A percentile compares a stretch with the other conserved stretches of the same genome.
Evolutionary conservation across 495 filamentous ascomycete genomes (phyloP).

Genomic region (Echria macrotheca): DNA sequence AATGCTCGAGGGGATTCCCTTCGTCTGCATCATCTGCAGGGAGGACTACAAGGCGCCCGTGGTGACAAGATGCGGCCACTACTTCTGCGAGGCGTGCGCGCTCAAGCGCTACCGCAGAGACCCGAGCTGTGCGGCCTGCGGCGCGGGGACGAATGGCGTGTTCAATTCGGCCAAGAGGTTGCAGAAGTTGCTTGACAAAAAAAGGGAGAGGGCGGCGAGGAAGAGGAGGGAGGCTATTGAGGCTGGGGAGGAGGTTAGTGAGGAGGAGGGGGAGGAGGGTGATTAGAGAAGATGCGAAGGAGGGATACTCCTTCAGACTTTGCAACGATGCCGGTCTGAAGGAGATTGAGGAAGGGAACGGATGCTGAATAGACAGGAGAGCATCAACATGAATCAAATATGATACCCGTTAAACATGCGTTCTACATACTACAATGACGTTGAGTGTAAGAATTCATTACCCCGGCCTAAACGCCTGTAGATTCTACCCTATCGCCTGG

Average conservation of each 20-base stretch:
- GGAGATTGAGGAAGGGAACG: not conserved
- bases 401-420: too few species aligned
- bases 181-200: constrained; percentile 75
- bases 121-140: constrained; percentile 80
- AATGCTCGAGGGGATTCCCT: constrained; percentile 81
- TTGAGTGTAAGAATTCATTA: too few species aligned
- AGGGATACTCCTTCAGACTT: too few species aligned
- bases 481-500: too few species aligned
- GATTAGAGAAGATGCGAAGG: constrained; percentile 1
- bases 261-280: constrained; percentile 51
- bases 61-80: constrained; percentile 87
- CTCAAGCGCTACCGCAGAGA: constrained; percentile 72
- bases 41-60: constrained; percentile 76
- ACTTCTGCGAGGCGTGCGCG: constrained; percentile 90
- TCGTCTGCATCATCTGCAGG: constrained; percentile 91
- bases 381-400: too few species aligned
- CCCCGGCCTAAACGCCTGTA: too few species aligned
- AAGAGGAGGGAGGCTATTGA: constrained; percentile 65
- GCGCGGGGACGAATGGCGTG: constrained; percentile 75
- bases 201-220: constrained; percentile 63
- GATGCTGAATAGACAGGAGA: not conserved
- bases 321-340: too few species aligned
- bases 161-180: constrained; percentile 87
- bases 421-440: too few species aligned
- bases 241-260: constrained; percentile 62